A percentile compares a stretch with the other conserved stretches of the same genome.
Conservation (phyloP, 768 basidiomycete species). For the Mycena pura region DNA sequence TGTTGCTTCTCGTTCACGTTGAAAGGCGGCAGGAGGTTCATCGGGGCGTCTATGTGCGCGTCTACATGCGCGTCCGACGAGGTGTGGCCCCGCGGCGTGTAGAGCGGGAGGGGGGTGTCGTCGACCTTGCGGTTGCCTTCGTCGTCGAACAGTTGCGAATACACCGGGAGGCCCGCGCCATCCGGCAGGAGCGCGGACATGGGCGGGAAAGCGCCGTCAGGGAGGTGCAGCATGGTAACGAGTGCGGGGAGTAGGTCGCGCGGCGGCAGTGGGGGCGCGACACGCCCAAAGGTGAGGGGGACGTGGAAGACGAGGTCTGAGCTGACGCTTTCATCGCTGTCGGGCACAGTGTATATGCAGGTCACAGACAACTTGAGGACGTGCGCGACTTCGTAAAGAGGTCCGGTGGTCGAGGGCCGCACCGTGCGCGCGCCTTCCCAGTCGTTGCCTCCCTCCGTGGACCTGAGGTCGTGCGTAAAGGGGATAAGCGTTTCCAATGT, state of each 20-base stretch:
- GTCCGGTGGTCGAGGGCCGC: conserved; percentile 55
- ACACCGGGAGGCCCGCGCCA: conserved; percentile 62
- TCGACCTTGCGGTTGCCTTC: conserved; percentile 81
- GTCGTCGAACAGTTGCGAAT: conserved; percentile 77
- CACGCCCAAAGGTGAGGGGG: conserved; percentile 56
- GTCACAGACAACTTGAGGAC: conserved; percentile 18
- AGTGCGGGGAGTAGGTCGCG: conserved; percentile 23
- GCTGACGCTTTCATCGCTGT: conserved; percentile 37
- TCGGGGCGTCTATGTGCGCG: too few relatives aligned
- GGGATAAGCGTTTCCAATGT: conserved; percentile 64
- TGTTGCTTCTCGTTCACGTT: conserved; percentile 20
- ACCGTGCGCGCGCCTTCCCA: conserved; percentile 49
- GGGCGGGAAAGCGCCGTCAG: conserved; percentile 22
- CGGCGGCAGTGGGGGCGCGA: conserved; percentile 42
- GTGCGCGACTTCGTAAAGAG: conserved; percentile 55
- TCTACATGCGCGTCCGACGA: conserved; percentile 3
- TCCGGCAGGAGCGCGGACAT: conserved; percentile 19
- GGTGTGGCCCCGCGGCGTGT: conserved; percentile 48
- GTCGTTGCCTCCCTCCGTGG: conserved; percentile 34
- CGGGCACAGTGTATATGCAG: conserved; percentile 57
- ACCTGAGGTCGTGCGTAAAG: conserved; percentile 40
- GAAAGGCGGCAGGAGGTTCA: background rate
- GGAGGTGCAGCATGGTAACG: conserved; percentile 22
- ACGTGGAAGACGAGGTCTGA: conserved; percentile 52
- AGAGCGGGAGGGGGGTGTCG: conserved; percentile 70